These are phyloP conservation scores for Vitis cinerea DNA, from an alignment of 164 flowering plant species.

Conservation along the genomic window DNA sequence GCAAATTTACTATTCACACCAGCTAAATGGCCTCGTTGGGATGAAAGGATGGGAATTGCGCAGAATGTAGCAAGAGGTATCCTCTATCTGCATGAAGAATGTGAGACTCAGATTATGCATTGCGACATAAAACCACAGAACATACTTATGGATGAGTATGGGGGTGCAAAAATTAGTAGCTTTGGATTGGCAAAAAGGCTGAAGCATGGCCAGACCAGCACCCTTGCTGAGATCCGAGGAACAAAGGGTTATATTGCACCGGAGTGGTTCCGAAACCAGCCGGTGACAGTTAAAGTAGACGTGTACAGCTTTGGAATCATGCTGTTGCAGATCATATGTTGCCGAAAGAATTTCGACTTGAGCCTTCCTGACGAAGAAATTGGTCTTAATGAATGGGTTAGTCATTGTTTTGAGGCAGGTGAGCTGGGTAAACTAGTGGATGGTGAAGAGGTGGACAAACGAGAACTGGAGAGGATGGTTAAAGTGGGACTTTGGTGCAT, in stretches of 20 bases:
- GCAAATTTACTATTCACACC: constrained; percentile 15
- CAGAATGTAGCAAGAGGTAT: constrained; percentile 13
- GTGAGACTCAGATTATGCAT: constrained; percentile 15
- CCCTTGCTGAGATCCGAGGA: constrained; percentile 29
- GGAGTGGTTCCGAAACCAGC: constrained; percentile 31
- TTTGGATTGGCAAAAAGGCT: constrained; percentile 20
- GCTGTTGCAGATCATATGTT: constrained; percentile 25
- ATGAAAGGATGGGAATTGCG: constrained; percentile 13
- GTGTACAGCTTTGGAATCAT: constrained; percentile 40
- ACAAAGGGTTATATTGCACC: constrained; percentile 48
- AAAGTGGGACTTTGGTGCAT: constrained; percentile 22
- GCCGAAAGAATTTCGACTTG: constrained; percentile 12
- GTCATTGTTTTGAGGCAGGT: constrained; percentile 20
- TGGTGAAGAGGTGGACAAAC: constrained; percentile 10
- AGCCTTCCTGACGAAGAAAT: constrained; percentile 16
- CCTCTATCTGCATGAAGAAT: constrained; percentile 16
- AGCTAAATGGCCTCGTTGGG: constrained; percentile 8
- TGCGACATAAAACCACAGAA: constrained; percentile 22
- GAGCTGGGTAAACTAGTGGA: constrained; percentile 14
- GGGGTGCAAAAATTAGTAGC: constrained; percentile 12
- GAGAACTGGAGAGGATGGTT: constrained; percentile 15
- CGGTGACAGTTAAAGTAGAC: constrained; percentile 32
- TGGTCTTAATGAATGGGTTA: constrained; percentile 32
- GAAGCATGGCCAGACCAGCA: constrained; percentile 11
- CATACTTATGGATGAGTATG: constrained; percentile 14